Percentiles rank a stretch among this genome's conserved stretches.
These are phyloP conservation scores for Trichoderma afroharzianum DNA, from an alignment of 2,329 filamentous ascomycete species.

Conservation along the genomic window DNA sequence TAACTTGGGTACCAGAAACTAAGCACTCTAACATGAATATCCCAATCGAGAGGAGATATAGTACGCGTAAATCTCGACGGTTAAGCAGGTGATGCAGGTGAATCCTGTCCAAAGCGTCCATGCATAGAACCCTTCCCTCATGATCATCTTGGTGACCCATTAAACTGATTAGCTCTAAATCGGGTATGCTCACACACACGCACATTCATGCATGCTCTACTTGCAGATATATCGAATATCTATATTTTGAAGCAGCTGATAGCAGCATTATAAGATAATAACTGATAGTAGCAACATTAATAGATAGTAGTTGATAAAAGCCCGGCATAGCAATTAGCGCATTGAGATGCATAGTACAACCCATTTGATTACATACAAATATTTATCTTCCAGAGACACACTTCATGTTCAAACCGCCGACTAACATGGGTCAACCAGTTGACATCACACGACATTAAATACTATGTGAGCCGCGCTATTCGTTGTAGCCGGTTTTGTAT, in stretches of 20 bases:
- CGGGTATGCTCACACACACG: neutral
- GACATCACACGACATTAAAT: neutral
- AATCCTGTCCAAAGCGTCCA: neutral
- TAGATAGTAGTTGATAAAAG: neutral
- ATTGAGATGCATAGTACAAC: too few species aligned
- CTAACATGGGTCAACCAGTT: neutral
- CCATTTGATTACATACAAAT: neutral
- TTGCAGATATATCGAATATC: neutral
- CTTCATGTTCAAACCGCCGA: neutral
- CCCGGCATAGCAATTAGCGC: neutral
- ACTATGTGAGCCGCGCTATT: neutral
- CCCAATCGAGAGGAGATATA: neutral
- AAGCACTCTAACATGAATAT: neutral
- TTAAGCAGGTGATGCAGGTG: neutral
- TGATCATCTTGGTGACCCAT: neutral
- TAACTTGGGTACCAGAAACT: neutral
- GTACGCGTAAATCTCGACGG: neutral
- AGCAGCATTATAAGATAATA: neutral
- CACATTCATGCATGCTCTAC: neutral
- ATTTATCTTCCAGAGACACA: neutral
- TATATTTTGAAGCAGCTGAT: neutral
- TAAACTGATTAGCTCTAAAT: neutral
- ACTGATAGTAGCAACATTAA: neutral
- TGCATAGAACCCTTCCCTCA: neutral
- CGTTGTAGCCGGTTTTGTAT: neutral